Conservation (phyloP, 805 yeast species). For the Torulaspora delbrueckii region DNA sequence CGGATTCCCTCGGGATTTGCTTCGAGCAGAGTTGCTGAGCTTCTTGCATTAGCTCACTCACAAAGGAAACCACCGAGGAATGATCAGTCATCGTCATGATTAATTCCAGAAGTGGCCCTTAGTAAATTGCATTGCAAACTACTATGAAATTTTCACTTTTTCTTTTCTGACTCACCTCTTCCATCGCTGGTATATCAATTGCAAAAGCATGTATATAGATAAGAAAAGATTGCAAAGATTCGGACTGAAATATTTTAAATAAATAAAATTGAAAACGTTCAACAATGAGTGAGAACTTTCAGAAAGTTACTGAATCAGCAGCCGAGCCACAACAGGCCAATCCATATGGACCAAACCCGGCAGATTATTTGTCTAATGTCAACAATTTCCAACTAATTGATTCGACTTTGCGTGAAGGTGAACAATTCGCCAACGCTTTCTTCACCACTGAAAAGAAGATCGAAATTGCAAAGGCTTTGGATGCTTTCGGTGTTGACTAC, state of each 20-base stretch:
- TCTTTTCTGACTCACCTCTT: conserved; percentile 1
- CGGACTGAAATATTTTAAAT: not conserved
- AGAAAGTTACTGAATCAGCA: conserved; percentile 42
- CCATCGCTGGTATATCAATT: not conserved
- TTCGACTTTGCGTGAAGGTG: conserved; percentile 96
- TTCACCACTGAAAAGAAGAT: conserved; percentile 91
- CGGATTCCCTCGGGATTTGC: conserved; percentile 5
- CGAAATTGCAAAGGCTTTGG: conserved; percentile 94
- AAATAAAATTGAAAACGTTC: not conserved
- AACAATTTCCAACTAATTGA: conserved; percentile 86
- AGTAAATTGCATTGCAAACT: not conserved
- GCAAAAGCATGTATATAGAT: not conserved
- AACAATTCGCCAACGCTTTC: conserved; percentile 96
- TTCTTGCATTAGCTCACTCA: not conserved
- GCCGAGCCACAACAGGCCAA: conserved; percentile 40
- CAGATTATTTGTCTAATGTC: conserved; percentile 87
- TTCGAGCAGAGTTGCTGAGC: not conserved
- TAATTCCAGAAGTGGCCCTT: not conserved
- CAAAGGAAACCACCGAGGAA: not conserved
- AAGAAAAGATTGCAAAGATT: not conserved
- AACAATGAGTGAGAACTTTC: conserved; percentile 31
- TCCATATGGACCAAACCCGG: conserved; percentile 95
- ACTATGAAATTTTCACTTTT: not conserved
- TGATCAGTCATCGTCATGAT: not conserved
- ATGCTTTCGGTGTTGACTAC: conserved; percentile 97